These are phyloP conservation scores for Yamadazyma diddensiae DNA, from an alignment of 1,139 yeast genomes.

Conservation along the genomic window DNA sequence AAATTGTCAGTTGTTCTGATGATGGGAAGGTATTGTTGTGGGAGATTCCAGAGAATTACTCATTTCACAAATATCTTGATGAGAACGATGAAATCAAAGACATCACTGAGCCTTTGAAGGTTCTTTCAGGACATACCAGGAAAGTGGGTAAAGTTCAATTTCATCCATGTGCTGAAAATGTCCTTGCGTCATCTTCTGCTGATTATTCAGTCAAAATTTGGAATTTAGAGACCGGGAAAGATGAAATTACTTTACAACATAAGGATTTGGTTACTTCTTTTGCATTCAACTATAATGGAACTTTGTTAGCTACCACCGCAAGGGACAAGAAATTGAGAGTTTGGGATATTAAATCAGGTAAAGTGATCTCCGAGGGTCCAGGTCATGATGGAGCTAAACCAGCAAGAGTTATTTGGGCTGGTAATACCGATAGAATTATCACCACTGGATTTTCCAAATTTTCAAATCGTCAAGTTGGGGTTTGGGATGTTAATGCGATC, in stretches of 20 bases:
- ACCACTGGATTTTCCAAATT: conserved; percentile 96
- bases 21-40: conserved; percentile 87
- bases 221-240: conserved; percentile 78
- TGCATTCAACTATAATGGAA: conserved; percentile 86
- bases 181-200: conserved; percentile 84
- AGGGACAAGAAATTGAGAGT: conserved; percentile 87
- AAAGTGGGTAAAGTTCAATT: conserved; percentile 92
- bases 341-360: conserved; percentile 83
- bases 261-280: conserved; percentile 88
- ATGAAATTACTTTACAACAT: conserved; percentile 72
- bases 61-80: conserved; percentile 59
- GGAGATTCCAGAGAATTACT: conserved; percentile 79
- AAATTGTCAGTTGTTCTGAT: conserved; percentile 83
- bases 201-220: conserved; percentile 90
- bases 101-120: conserved; percentile 61
- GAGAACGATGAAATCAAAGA: conserved; percentile 67
- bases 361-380: conserved; percentile 75
- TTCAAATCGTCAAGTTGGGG: conserved; percentile 91
- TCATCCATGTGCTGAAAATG: conserved; percentile 85
- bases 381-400: conserved; percentile 94
- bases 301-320: conserved; percentile 82
- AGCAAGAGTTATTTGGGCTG: conserved; percentile 85
- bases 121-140: conserved; percentile 80
- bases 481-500: conserved; percentile 81
- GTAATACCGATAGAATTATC: conserved; percentile 76